Conservation (phyloP, 129 eudicot species). For the Flaveria trinervia region DNA sequence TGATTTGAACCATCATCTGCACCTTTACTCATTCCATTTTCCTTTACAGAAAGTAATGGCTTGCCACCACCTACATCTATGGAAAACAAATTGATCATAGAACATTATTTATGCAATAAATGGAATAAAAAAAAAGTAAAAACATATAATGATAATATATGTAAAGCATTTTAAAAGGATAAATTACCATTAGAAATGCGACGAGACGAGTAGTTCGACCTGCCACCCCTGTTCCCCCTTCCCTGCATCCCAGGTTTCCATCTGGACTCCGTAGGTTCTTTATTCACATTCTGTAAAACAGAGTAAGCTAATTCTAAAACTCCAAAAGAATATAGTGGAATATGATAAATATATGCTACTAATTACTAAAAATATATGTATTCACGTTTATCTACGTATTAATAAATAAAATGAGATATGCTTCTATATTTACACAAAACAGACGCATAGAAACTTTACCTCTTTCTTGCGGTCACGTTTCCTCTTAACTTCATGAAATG, state of each 20-base stretch:
- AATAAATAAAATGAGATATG: not conserved
- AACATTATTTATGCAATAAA: not conserved
- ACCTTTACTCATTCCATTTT: conserved; percentile 50
- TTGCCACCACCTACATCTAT: conserved; percentile 61
- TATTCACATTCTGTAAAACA: conserved; percentile 49
- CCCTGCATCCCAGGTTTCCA: conserved; percentile 72
- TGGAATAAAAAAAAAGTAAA: conserved; percentile 6
- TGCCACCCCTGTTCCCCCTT: conserved; percentile 55
- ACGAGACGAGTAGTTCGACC: conserved; percentile 53
- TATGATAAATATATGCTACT: not conserved
- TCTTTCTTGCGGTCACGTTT: conserved; percentile 72
- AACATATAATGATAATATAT: not conserved
- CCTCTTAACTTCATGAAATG: conserved; percentile 88
- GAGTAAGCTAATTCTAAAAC: not conserved
- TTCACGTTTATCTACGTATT: not conserved
- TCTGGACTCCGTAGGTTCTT: conserved; percentile 57
- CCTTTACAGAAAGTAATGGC: conserved; percentile 47
- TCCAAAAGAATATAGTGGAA: not conserved
- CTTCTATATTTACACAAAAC: not conserved
- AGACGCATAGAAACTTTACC: conserved; percentile 43
- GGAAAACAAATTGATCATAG: not conserved
- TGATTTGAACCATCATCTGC: conserved; percentile 31
- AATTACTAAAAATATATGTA: not conserved
- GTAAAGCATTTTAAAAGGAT: not conserved
- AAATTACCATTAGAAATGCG: conserved; percentile 47